These are phyloP conservation scores for Phytopythium cucurbitacearum DNA, from an alignment of 352 stramenopile species.

Conservation along the genomic window DNA sequence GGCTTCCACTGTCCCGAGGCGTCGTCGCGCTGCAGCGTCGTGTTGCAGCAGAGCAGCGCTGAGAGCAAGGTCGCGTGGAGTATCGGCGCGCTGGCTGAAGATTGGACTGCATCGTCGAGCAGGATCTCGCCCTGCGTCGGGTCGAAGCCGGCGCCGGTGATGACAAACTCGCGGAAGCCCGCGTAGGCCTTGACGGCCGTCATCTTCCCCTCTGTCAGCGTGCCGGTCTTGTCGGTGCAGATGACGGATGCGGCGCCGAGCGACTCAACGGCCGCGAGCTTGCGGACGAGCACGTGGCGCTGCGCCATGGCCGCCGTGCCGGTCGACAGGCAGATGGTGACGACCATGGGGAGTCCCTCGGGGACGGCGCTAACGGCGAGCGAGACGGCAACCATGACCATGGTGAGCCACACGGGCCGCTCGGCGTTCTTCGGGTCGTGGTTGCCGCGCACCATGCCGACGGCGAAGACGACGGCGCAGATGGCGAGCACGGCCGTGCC, in stretches of 20 bases:
- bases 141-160: constrained; percentile 62
- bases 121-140: constrained; percentile 42
- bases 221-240: constrained; percentile 95
- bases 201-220: constrained; percentile 89
- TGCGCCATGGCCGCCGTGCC: constrained; percentile 72
- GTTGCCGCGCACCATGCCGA: constrained; percentile 55
- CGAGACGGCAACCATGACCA: constrained; percentile 94
- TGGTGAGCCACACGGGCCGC: constrained; percentile 85
- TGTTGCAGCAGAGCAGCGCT: constrained; percentile 74
- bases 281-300: constrained; percentile 81
- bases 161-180: constrained; percentile 62
- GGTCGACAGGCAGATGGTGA: constrained; percentile 75
- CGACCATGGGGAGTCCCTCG: constrained; percentile 75
- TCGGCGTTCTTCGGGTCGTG: constrained; percentile 54
- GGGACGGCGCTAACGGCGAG: constrained; percentile 73
- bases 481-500: constrained; percentile 77
- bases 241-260: constrained; percentile 91
- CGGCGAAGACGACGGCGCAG: constrained; percentile 82
- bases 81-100: constrained; percentile 45
- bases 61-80: constrained; percentile 49
- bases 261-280: constrained; percentile 77
- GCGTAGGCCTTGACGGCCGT: constrained; percentile 74
- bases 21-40: constrained; percentile 48
- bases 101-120: constrained; percentile 28
- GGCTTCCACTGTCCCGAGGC: constrained; percentile 34